These are phyloP conservation scores for Magnolia officinalis DNA, from an alignment of 164 flowering plant species.

Conservation along the genomic window DNA sequence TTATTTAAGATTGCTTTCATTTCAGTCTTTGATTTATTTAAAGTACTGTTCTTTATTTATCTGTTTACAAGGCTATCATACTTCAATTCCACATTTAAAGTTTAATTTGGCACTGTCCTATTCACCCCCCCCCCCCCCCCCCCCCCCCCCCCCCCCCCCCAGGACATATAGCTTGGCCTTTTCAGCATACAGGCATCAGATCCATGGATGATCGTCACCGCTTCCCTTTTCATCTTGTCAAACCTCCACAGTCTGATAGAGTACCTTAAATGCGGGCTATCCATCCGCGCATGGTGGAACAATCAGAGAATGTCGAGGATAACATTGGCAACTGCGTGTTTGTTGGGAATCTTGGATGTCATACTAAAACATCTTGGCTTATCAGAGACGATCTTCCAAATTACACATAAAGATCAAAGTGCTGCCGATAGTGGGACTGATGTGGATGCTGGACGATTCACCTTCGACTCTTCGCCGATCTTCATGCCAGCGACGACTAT, in stretches of 20 bases:
- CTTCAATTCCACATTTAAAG: too few species aligned
- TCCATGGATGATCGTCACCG: constrained; percentile 24
- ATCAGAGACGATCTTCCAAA: constrained; percentile 42
- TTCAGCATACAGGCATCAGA: constrained; percentile 42
- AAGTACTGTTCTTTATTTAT: too few species aligned
- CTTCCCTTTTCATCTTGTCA: constrained; percentile 28
- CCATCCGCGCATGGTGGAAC: constrained; percentile 53
- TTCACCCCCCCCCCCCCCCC: too few species aligned
- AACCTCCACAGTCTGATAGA: constrained; percentile 34
- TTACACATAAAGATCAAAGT: constrained; percentile 39
- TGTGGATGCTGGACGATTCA: constrained; percentile 26
- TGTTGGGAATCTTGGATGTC: constrained; percentile 32
- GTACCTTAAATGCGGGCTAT: constrained; percentile 20
- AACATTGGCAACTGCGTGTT: constrained; percentile 26
- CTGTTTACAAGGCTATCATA: too few species aligned
- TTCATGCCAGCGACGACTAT: constrained; percentile 40
- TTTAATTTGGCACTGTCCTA: too few species aligned
- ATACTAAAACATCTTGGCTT: constrained; percentile 38
- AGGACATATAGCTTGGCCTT: too few species aligned
- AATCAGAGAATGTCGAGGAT: constrained; percentile 39
- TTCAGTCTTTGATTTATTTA: too few species aligned
- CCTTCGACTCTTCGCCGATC: constrained; percentile 47
- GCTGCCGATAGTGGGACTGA: not conserved
- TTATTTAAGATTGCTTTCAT: too few species aligned
- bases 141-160: too few species aligned